Conservation (phyloP, 2,329 filamentous ascomycete species). For the Epichloe gansuensis region DNA sequence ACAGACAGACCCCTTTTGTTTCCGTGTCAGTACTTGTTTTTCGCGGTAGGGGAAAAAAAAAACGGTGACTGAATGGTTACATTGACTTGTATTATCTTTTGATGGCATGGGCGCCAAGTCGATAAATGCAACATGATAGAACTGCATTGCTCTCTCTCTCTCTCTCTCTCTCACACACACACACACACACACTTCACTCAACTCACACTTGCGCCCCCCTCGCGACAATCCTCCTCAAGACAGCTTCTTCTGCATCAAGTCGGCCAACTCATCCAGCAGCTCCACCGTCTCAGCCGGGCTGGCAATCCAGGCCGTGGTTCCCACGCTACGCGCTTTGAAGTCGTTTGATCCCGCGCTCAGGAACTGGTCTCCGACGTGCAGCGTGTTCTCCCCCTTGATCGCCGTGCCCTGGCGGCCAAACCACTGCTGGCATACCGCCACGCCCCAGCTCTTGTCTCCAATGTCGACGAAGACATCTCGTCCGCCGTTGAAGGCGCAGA, state of each 20-base stretch:
- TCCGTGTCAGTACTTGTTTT: too few relatives aligned
- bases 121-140: too few relatives aligned
- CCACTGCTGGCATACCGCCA: conserved; percentile 81
- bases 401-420: conserved; percentile 45
- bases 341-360: conserved; percentile 91
- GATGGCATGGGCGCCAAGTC: too few relatives aligned
- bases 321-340: conserved; percentile 85
- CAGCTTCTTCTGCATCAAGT: conserved; percentile 28
- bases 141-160: too few relatives aligned
- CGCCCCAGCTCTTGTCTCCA: conserved; percentile 94
- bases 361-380: conserved; percentile 97
- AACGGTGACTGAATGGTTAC: too few relatives aligned
- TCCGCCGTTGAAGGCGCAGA: conserved; percentile 96
- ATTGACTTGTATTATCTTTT: too few relatives aligned
- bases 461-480: conserved; percentile 98
- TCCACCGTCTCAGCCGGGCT: conserved; percentile 83
- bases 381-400: conserved; percentile 65
- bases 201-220: too few relatives aligned
- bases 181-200: too few relatives aligned
- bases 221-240: neutral
- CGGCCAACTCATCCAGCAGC: conserved; percentile 69
- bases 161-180: too few relatives aligned
- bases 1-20: too few relatives aligned
- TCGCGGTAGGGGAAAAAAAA: too few relatives aligned
- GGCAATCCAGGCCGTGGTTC: conserved; percentile 94